Percentiles rank a stretch among this genome's conserved stretches.
These are phyloP conservation scores for Microcos paniculata DNA, from an alignment of 345 rosid species.

Conservation along the genomic window DNA sequence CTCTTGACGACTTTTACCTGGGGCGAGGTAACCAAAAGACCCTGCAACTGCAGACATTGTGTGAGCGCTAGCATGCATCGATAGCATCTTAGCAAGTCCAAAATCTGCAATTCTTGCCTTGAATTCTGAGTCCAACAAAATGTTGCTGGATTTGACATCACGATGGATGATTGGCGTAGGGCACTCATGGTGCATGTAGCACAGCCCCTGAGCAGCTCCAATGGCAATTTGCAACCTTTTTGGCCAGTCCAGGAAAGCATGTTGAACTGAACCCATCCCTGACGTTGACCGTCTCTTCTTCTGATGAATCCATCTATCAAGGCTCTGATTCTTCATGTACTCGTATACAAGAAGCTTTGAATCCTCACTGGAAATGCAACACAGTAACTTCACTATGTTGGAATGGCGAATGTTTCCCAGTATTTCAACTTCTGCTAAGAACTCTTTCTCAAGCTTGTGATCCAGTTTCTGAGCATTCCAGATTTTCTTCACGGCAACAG, in stretches of 20 bases:
- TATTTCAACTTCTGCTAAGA: conserved; percentile 73
- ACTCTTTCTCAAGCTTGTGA: conserved; percentile 65
- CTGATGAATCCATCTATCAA: conserved; percentile 83
- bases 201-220: conserved; percentile 86
- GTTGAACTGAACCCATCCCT: conserved; percentile 20
- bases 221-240: conserved; percentile 70
- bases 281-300: conserved; percentile 34
- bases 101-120: conserved; percentile 84
- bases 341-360: conserved; percentile 93
- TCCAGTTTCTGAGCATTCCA: conserved; percentile 57
- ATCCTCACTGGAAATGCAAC: conserved; percentile 80
- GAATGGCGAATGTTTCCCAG: conserved; percentile 75
- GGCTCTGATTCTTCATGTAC: conserved; percentile 82
- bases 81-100: conserved; percentile 79
- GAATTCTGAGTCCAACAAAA: conserved; percentile 72
- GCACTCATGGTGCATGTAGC: conserved; percentile 89
- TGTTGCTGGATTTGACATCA: conserved; percentile 88
- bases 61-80: conserved; percentile 56
- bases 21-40: conserved; percentile 85
- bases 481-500: conserved; percentile 87
- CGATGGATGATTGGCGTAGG: conserved; percentile 76
- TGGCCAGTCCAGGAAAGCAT: conserved; percentile 51
- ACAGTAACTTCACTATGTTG: conserved; percentile 78
- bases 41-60: conserved; percentile 92
- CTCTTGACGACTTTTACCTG: conserved; percentile 48